phyloP scores from a whole-genome alignment of 2,329 filamentous ascomycete genomes.

The Beauveria rudraprayagi region DNA sequence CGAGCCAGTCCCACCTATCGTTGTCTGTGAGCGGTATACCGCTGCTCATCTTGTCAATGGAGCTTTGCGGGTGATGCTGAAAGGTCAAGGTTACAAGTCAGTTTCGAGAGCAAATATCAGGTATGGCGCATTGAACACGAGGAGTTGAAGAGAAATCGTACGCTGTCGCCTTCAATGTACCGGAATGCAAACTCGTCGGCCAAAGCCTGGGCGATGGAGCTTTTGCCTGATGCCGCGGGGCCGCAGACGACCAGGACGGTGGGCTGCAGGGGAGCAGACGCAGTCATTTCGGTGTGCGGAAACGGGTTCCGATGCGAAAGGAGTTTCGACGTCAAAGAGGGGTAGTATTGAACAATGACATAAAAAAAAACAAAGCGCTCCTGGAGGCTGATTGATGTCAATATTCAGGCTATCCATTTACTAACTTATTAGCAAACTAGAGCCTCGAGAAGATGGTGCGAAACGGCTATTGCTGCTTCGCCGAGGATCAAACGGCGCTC shows the following conservation, averaged over 20 bases:
- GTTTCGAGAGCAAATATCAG: neutral
- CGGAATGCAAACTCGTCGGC: conserved; percentile 1
- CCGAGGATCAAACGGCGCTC: neutral
- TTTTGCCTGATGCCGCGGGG: conserved; percentile 10
- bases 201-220: conserved; percentile 3
- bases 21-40: conserved; percentile 57
- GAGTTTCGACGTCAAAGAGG: neutral
- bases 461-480: neutral
- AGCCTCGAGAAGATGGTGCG: too few relatives aligned
- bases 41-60: conserved; percentile 57
- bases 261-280: neutral
- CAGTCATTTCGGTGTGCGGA: neutral
- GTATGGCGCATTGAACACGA: neutral
- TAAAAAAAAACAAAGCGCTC: neutral
- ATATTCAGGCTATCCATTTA: too few relatives aligned
- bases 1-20: conserved; percentile 65
- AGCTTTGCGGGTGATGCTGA: conserved; percentile 45
- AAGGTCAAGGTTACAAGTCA: neutral
- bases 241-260: conserved; percentile 10
- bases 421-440: too few relatives aligned
- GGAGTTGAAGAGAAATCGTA: conserved; percentile 23
- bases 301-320: neutral
- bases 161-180: conserved; percentile 48
- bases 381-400: neutral
- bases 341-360: neutral